phyloP scores from a whole-genome alignment of 2,329 filamentous ascomycete genomes.

The Diaporthe caulivora region DNA sequence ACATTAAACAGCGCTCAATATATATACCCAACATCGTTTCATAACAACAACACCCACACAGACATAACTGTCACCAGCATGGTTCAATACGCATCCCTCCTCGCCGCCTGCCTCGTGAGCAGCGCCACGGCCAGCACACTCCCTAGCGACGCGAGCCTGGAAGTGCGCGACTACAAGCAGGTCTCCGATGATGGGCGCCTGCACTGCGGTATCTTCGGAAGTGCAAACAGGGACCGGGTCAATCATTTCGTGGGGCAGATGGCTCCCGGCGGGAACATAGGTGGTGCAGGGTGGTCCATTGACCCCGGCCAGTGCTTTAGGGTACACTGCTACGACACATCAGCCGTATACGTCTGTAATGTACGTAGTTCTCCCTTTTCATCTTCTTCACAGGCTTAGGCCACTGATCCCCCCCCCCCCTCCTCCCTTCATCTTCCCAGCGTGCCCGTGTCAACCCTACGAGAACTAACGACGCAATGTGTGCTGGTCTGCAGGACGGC shows the following conservation, averaged over 20 bases:
- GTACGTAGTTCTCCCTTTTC: constrained; percentile 5
- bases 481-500: constrained; percentile 24
- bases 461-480: too few species aligned
- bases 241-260: constrained; percentile 18
- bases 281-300: too few species aligned
- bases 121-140: not conserved
- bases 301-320: constrained; percentile 20
- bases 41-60: not conserved
- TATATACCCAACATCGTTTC: not conserved
- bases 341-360: constrained; percentile 36
- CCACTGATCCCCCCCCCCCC: not conserved
- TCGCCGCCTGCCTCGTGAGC: constrained; percentile 8
- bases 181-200: constrained; percentile 34
- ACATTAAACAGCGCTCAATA: not conserved
- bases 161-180: not conserved
- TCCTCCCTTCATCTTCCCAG: not conserved
- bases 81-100: not conserved
- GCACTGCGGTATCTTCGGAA: constrained; percentile 32
- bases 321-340: constrained; percentile 34
- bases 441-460: too few species aligned
- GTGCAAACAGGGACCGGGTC: constrained; percentile 5
- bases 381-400: not conserved
- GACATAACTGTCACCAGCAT: not conserved
- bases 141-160: not conserved
- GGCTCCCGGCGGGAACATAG: not conserved